Percentiles rank a stretch among this genome's conserved stretches.
These are phyloP conservation scores for Sugiyamaella mastotermitis DNA, from an alignment of 805 yeast genomes.

Conservation along the genomic window DNA sequence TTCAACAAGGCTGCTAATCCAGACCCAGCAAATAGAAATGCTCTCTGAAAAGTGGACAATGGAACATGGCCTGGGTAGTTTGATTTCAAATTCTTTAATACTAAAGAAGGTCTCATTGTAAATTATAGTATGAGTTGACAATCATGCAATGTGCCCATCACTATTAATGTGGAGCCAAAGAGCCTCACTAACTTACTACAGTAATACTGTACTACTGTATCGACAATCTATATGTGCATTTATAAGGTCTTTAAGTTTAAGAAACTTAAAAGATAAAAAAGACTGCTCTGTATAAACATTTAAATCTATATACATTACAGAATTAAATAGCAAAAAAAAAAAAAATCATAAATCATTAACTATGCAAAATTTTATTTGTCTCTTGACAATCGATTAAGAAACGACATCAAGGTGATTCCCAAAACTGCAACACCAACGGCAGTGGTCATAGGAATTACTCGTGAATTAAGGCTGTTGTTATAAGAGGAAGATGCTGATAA, in stretches of 20 bases:
- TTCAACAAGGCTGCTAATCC: constrained; percentile 61
- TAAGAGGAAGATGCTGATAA: too few species aligned
- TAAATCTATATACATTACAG: too few species aligned
- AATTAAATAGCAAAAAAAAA: not conserved
- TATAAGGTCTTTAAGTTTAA: too few species aligned
- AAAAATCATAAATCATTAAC: not conserved
- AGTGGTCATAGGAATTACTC: constrained; percentile 16
- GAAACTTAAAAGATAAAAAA: too few species aligned
- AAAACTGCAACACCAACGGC: constrained; percentile 19
- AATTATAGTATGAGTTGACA: too few species aligned
- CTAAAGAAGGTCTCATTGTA: too few species aligned
- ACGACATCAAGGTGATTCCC: constrained; percentile 18
- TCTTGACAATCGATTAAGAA: constrained; percentile 11
- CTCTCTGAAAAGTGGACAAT: constrained; percentile 54
- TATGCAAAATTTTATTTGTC: constrained; percentile 4
- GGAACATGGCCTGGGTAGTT: constrained; percentile 76
- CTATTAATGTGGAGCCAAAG: not conserved
- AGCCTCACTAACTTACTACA: not conserved
- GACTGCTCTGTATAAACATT: too few species aligned
- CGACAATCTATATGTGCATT: too few species aligned
- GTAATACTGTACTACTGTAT: not conserved
- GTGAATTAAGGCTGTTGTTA: too few species aligned
- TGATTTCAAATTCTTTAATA: too few species aligned
- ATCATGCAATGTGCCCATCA: not conserved
- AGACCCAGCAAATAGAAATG: constrained; percentile 60